Percentiles rank a stretch among this genome's conserved stretches.
phyloP scores from a whole-genome alignment of 306 rosid species.

The Malus sieversii region DNA sequence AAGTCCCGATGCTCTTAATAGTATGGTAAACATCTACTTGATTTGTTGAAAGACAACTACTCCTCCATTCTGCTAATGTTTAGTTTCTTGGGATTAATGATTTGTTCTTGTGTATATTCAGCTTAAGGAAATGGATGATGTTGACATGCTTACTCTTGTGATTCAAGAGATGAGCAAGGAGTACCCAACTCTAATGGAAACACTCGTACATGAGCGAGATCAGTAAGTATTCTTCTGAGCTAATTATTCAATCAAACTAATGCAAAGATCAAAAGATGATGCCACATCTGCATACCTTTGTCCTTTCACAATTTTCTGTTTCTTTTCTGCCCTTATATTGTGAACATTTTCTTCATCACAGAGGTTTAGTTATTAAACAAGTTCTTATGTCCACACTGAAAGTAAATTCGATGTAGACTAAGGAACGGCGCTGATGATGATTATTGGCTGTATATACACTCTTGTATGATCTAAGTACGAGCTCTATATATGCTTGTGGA shows the following conservation, averaged over 20 bases:
- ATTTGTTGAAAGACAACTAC: background rate
- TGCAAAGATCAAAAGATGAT: background rate
- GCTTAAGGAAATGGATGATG: conserved; percentile 89
- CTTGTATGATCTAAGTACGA: background rate
- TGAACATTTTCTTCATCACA: background rate
- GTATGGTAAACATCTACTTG: conserved; percentile 46
- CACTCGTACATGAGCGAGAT: conserved; percentile 91
- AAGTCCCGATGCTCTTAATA: conserved; percentile 62
- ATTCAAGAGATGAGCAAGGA: conserved; percentile 90
- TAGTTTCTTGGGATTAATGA: conserved; percentile 9
- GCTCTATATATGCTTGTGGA: background rate
- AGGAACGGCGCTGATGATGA: background rate
- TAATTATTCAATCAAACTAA: background rate
- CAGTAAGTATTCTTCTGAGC: conserved; percentile 45
- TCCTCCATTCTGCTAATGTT: background rate
- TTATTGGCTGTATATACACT: background rate
- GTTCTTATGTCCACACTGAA: background rate
- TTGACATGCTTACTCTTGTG: conserved; percentile 81
- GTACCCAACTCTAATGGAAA: conserved; percentile 92
- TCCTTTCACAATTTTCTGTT: background rate
- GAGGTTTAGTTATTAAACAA: background rate
- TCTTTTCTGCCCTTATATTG: background rate
- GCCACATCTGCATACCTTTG: background rate
- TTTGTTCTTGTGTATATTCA: conserved; percentile 33
- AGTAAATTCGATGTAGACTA: background rate